Evolutionary conservation across 2,329 filamentous ascomycete genomes (phyloP).

Genomic region (Apiospora marii): DNA sequence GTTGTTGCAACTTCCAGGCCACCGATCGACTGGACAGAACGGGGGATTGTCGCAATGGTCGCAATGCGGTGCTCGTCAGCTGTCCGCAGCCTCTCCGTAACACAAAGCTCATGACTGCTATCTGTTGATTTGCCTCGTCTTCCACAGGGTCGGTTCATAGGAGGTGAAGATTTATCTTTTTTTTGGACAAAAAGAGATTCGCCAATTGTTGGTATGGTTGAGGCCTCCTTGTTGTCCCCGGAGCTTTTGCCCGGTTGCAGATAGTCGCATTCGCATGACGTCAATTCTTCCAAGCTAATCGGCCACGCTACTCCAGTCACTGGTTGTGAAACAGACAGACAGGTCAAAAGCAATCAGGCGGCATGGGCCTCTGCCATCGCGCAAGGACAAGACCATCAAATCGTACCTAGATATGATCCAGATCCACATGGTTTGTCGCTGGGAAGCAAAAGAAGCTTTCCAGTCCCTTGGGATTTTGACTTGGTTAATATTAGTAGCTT

Average conservation of each 20-base stretch:
- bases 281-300: slow-evolving; percentile 3
- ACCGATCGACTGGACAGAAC: neutral
- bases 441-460: neutral
- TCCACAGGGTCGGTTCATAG: neutral
- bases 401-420: neutral
- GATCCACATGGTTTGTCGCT: neutral
- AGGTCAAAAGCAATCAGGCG: neutral
- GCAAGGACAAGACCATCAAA: neutral
- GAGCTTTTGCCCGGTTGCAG: slow-evolving; percentile 11
- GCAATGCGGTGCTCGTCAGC: slow-evolving; percentile 8
- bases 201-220: neutral
- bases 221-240: slow-evolving; percentile 15
- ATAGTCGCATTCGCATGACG: slow-evolving; percentile 15
- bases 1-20: slow-evolving; percentile 5
- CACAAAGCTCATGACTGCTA: slow-evolving; percentile 16
- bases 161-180: neutral
- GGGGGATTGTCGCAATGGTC: slow-evolving; percentile 1
- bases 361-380: neutral
- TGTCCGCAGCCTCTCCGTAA: slow-evolving; percentile 15
- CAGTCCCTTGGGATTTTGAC: neutral
- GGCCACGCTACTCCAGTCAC: slow-evolving; percentile 1
- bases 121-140: neutral
- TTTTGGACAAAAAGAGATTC: neutral
- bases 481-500: neutral
- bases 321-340: neutral